Percentiles rank a stretch among this genome's conserved stretches.
These are phyloP conservation scores for Penicillium griseofulvum DNA, from an alignment of 2,329 filamentous ascomycete species.

Conservation along the genomic window DNA sequence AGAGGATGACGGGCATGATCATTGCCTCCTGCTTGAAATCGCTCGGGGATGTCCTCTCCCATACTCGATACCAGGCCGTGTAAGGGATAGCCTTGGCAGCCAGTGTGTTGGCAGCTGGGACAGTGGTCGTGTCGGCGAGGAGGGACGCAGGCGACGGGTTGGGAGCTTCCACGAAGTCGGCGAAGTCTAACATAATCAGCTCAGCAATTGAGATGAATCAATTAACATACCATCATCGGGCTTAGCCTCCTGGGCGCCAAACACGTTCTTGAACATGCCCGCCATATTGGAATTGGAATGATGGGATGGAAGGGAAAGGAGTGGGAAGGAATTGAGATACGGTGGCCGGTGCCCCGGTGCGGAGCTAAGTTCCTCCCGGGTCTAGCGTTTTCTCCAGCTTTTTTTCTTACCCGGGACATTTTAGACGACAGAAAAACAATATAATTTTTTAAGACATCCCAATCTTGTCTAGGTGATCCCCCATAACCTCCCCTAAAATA, in stretches of 20 bases:
- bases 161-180: conserved; percentile 82
- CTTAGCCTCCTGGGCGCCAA: conserved; percentile 35
- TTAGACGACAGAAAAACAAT: neutral
- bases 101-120: conserved; percentile 45
- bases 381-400: conserved; percentile 44
- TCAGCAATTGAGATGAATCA: conserved; percentile 11
- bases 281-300: conserved; percentile 30
- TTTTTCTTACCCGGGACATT: conserved; percentile 23
- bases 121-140: conserved; percentile 41
- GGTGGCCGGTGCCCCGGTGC: conserved; percentile 13
- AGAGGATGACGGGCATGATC: conserved; percentile 70
- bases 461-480: neutral
- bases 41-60: conserved; percentile 78
- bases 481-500: conserved; percentile 15
- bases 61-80: conserved; percentile 95
- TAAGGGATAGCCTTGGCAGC: conserved; percentile 62
- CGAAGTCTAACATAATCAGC: conserved; percentile 67
- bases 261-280: conserved; percentile 41
- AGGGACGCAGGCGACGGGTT: conserved; percentile 58
- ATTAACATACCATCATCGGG: conserved; percentile 37
- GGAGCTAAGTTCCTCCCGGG: conserved; percentile 37
- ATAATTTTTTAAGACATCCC: neutral
- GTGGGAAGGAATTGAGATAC: conserved; percentile 19
- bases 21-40: conserved; percentile 88
- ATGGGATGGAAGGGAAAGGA: conserved; percentile 24